A percentile compares a stretch with the other conserved stretches of the same genome.
phyloP scores from a whole-genome alignment of 1,139 yeast species.

The Magnusiomyces fungicola region DNA sequence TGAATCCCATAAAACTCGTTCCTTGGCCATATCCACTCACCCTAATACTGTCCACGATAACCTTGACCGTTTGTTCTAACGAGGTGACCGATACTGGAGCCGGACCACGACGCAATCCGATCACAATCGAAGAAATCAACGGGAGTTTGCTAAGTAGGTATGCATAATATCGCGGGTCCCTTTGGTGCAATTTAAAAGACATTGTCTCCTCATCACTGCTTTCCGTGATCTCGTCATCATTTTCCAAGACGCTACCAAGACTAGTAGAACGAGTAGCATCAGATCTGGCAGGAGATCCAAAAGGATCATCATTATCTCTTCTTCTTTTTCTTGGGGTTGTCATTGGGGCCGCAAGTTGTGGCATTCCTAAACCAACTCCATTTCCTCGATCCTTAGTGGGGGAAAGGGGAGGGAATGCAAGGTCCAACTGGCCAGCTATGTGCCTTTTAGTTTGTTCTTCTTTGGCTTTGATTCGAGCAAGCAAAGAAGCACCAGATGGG shows the following conservation, averaged over 20 bases:
- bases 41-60: conserved; percentile 10
- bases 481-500: conserved; percentile 19
- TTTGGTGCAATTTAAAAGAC: neutral
- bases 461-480: conserved; percentile 31
- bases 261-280: neutral
- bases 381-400: neutral
- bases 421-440: neutral
- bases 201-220: neutral
- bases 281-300: conserved; percentile 2
- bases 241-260: neutral
- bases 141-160: conserved; percentile 13
- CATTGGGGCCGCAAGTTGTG: neutral
- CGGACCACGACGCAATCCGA: conserved; percentile 10
- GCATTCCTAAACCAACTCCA: neutral
- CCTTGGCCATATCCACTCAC: neutral
- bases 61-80: conserved; percentile 6
- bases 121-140: conserved; percentile 9
- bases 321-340: neutral
- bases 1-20: neutral
- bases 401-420: neutral
- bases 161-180: neutral
- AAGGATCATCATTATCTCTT: neutral
- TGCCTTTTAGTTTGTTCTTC: conserved; percentile 20
- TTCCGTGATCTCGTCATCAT: neutral
- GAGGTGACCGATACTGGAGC: conserved; percentile 6